phyloP scores from a whole-genome alignment of 371 early-diverging fungal genomes.

The Apophysomyces variabilis region DNA sequence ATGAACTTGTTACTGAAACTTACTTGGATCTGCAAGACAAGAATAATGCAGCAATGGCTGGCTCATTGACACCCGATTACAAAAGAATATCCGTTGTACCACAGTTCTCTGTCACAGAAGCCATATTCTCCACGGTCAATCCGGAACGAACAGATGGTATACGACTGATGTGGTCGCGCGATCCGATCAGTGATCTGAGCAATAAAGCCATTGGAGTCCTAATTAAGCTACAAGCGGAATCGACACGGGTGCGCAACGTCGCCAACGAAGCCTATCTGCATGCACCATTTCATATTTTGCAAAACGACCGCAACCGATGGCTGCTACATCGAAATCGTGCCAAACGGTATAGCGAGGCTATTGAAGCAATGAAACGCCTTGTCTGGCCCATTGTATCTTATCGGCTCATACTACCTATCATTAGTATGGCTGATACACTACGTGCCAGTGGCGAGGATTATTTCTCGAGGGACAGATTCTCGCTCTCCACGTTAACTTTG shows the following conservation, averaged over 20 bases:
- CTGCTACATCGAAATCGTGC: slow-evolving; percentile 18
- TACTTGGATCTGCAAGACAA: slow-evolving; percentile 29
- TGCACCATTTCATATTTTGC: slow-evolving; percentile 16
- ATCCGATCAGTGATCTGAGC: slow-evolving; percentile 20
- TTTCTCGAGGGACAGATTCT: slow-evolving; percentile 1
- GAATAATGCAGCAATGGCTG: too few relatives aligned
- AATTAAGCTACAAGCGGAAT: slow-evolving; percentile 34
- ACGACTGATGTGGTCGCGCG: slow-evolving; percentile 22
- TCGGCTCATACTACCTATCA: slow-evolving; percentile 31
- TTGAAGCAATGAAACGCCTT: slow-evolving; percentile 41
- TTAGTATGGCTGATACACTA: neutral
- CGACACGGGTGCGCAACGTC: slow-evolving; percentile 35
- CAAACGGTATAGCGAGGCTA: slow-evolving; percentile 38
- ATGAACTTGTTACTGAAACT: slow-evolving; percentile 30
- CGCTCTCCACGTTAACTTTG: slow-evolving; percentile 14
- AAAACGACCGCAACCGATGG: slow-evolving; percentile 21
- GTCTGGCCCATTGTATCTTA: slow-evolving; percentile 43
- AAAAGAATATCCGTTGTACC: too few relatives aligned
- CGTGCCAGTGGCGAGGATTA: neutral
- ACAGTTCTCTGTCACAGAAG: neutral
- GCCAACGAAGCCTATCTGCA: slow-evolving; percentile 37
- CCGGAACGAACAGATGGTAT: neutral
- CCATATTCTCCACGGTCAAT: slow-evolving; percentile 2
- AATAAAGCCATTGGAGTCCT: slow-evolving; percentile 28
- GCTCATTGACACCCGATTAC: too few relatives aligned